Percentiles rank a stretch among this genome's conserved stretches.
Evolutionary conservation across 345 rosid species (phyloP).

Genomic region (Raphanus sativus): DNA sequence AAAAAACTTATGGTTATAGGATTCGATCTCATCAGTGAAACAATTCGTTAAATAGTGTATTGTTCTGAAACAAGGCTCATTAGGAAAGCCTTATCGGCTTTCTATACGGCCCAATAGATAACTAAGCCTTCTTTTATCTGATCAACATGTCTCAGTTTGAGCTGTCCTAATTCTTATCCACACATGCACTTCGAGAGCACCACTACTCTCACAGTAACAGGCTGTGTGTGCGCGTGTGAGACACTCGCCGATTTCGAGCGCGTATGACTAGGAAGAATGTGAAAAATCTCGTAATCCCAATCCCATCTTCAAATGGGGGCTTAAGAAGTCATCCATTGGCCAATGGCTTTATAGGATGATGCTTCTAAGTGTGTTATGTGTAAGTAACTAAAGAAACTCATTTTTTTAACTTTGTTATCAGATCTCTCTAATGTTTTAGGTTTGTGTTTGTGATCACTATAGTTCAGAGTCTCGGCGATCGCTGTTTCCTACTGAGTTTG

Average conservation of each 20-base stretch:
- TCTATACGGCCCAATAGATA: background rate
- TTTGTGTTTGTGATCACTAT: background rate
- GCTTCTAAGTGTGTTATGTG: background rate
- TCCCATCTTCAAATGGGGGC: conserved; percentile 23
- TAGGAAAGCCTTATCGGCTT: background rate
- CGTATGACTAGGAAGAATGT: conserved; percentile 6
- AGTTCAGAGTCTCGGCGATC: conserved; percentile 3
- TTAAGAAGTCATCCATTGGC: conserved; percentile 23
- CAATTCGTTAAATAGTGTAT: too few relatives aligned
- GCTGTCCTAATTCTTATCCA: conserved; percentile 15
- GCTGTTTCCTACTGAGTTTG: background rate
- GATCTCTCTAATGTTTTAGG: conserved; percentile 11
- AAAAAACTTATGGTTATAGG: too few relatives aligned
- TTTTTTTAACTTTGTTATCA: background rate
- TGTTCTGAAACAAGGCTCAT: background rate
- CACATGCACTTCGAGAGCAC: conserved; percentile 8
- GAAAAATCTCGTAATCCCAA: conserved; percentile 27
- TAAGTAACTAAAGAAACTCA: background rate
- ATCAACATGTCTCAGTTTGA: background rate
- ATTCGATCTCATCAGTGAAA: too few relatives aligned
- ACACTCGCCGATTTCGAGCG: background rate
- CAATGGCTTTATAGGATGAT: conserved; percentile 25
- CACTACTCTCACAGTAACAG: background rate
- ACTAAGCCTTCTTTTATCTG: background rate
- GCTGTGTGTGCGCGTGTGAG: background rate